These are phyloP conservation scores for Nigrospora osmanthi DNA, from an alignment of 2,329 filamentous ascomycete genomes.

Conservation along the genomic window DNA sequence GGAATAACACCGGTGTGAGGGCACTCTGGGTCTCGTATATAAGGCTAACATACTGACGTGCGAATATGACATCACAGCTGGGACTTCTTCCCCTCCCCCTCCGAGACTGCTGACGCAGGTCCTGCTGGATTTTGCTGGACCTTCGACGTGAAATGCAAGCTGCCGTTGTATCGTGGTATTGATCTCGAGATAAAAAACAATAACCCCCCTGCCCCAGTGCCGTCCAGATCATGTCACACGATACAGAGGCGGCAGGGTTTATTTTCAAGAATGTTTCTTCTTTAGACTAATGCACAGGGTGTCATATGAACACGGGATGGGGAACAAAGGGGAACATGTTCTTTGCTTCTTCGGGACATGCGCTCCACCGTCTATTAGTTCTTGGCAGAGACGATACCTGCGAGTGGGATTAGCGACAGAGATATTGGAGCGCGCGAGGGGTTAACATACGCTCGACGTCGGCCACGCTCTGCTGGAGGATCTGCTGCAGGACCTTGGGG, in stretches of 20 bases:
- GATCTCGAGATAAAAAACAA: too few species aligned
- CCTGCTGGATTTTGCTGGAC: too few species aligned
- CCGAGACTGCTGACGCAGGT: too few species aligned
- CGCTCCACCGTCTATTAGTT: conserved; percentile 46
- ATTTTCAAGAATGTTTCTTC: conserved; percentile 9
- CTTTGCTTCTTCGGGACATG: conserved; percentile 20
- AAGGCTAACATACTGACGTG: too few species aligned
- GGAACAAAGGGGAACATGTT: conserved; percentile 44
- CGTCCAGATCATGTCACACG: neutral
- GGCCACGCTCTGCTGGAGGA: conserved; percentile 89
- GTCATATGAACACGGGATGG: conserved; percentile 45
- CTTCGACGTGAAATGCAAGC: too few species aligned
- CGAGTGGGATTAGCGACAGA: conserved; percentile 22
- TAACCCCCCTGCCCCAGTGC: neutral
- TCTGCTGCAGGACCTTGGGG: conserved; percentile 95
- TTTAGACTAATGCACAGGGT: conserved; percentile 54
- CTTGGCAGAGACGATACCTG: conserved; percentile 58
- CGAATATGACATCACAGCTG: too few species aligned
- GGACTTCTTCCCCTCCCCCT: too few species aligned
- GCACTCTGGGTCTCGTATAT: too few species aligned
- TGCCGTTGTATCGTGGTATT: too few species aligned
- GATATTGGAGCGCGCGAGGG: too few species aligned
- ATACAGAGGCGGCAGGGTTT: neutral
- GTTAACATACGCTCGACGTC: conserved; percentile 80
- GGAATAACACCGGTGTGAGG: too few species aligned